Base-by-base conservation (phyloP, 768 basidiomycete species). In the Piloderma croceum region DNA sequence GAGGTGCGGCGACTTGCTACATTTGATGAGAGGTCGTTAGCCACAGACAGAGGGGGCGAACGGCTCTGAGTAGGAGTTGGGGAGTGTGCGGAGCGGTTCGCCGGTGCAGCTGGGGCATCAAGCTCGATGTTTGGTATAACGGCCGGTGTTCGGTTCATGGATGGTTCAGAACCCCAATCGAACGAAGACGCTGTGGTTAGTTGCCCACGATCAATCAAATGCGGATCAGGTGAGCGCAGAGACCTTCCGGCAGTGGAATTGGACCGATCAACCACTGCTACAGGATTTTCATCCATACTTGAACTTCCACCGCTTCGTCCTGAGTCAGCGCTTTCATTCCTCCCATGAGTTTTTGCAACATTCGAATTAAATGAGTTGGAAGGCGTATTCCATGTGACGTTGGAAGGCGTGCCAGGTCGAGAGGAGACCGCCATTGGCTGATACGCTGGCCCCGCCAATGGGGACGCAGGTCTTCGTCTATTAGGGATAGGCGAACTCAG, bases 381-480 rank as follows among this genome's bases (percentile, higher is more conserved):
- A 13, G 67, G 62, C 18, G 65, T 42, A 38, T 70, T 76, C 85
- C 85, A 88, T n/a, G 77, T 74, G 38, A 86, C 71, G 56, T 83
- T 85, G 2, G 87, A 88, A 24, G 86, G 86, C 20, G 86, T 84
- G 33, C 56, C 53, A 22, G 73, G 67, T 29, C 70, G 63, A 41
- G 71, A 66, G 39, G 78, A 70, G 18, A 74, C 69, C 6, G 72
- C 50, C 64, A 83, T 66, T 5, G 79, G 71, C 58, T 82, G 83
- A 56, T 68, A 85, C 3, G 76, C 60, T 20, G 71, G 64, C 20
- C 68, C 71, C 23, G 82, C 74, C 24, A 86, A 68, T 5, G 87
- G 86, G 24, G 86, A 88, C n/a, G 73, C 72, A 36, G 86, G 83
- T 38, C 83, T 70, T 24, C 80, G 75, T 48, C 81, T 67, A 36